Conservation (phyloP, 2,329 filamentous ascomycete species). For the Fusarium austroafricanum region DNA sequence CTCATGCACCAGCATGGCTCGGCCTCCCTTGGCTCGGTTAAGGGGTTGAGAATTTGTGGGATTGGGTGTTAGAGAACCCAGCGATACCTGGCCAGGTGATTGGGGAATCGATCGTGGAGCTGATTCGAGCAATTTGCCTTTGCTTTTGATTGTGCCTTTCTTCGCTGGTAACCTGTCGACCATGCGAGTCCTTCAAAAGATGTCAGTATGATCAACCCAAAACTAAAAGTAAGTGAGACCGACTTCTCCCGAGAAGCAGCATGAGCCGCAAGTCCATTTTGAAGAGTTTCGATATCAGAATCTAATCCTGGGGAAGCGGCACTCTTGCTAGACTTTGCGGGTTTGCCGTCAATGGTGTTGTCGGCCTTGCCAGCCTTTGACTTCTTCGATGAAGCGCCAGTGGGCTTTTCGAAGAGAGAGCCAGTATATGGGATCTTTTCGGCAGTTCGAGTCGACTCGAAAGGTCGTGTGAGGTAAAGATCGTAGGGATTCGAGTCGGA, state of each 20-base stretch:
- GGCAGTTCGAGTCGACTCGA: slow-evolving; percentile 59
- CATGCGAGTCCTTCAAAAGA: slow-evolving; percentile 48
- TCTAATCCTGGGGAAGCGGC: slow-evolving; percentile 57
- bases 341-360: slow-evolving; percentile 49
- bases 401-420: slow-evolving; percentile 61
- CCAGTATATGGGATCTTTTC: slow-evolving; percentile 64
- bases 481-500: slow-evolving; percentile 64
- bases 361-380: slow-evolving; percentile 47
- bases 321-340: slow-evolving; percentile 49
- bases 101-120: slow-evolving; percentile 58
- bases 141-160: slow-evolving; percentile 53
- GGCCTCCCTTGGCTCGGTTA: slow-evolving; percentile 65
- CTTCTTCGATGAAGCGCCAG: slow-evolving; percentile 34
- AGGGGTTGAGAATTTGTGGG: slow-evolving; percentile 63
- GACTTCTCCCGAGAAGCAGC: slow-evolving; percentile 53
- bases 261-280: slow-evolving; percentile 55
- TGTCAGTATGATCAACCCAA: slow-evolving; percentile 45
- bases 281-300: slow-evolving; percentile 63
- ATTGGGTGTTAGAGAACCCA: slow-evolving; percentile 64
- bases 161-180: slow-evolving; percentile 52
- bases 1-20: slow-evolving; percentile 68
- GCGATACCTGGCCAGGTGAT: slow-evolving; percentile 67
- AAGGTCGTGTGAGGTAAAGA: slow-evolving; percentile 66
- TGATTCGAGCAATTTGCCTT: slow-evolving; percentile 57
- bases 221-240: slow-evolving; percentile 34